phyloP scores from a whole-genome alignment of 805 yeast genomes.

The Millerozyma acaciae region DNA sequence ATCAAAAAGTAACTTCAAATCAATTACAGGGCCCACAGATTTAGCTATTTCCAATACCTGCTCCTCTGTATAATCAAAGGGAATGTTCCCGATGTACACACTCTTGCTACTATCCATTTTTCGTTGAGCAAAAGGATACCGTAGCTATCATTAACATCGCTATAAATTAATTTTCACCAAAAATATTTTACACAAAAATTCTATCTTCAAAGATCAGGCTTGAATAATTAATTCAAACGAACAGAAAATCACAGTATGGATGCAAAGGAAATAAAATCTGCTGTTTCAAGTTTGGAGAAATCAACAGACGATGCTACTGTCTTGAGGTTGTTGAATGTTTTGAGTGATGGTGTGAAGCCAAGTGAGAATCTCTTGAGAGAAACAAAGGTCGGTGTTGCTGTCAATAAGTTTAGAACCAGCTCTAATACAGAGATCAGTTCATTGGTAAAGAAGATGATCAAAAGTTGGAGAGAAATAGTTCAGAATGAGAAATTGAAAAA shows the following conservation, averaged over 20 bases:
- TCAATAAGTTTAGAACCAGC: slow-evolving; percentile 77
- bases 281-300: slow-evolving; percentile 72
- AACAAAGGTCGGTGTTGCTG: slow-evolving; percentile 96
- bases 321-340: slow-evolving; percentile 57
- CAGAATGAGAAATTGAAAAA: slow-evolving; percentile 54
- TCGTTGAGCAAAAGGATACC: too few species aligned
- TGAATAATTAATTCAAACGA: too few species aligned
- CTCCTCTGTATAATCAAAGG: slow-evolving; percentile 91
- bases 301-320: slow-evolving; percentile 58
- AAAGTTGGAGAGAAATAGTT: slow-evolving; percentile 87
- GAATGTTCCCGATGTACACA: slow-evolving; percentile 82
- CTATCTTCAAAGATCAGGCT: too few species aligned
- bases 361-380: slow-evolving; percentile 83
- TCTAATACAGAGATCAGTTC: slow-evolving; percentile 62
- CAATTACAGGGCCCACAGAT: slow-evolving; percentile 84
- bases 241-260: too few species aligned
- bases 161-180: too few species aligned
- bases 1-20: slow-evolving; percentile 75
- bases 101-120: slow-evolving; percentile 13
- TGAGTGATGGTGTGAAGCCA: slow-evolving; percentile 73
- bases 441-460: slow-evolving; percentile 78
- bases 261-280: slow-evolving; percentile 65
- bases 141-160: too few species aligned
- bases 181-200: too few species aligned
- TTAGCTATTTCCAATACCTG: slow-evolving; percentile 83